phyloP scores from a whole-genome alignment of 495 filamentous ascomycete species.

The Aspergillus ostianus region DNA sequence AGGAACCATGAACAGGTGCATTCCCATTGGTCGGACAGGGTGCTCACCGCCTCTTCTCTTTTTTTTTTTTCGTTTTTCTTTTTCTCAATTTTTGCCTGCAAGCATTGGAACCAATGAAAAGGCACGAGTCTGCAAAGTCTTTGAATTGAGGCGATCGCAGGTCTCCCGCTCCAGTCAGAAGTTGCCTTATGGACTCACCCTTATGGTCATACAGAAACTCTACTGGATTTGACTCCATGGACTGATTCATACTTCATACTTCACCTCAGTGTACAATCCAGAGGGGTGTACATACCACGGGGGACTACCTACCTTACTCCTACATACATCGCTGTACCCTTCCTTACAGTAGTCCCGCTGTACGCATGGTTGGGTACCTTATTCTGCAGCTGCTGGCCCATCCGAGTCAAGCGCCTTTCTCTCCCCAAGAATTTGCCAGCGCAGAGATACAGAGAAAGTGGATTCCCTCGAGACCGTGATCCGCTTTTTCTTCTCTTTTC shows the following conservation, averaged over 20 bases:
- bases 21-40: constrained; percentile 28
- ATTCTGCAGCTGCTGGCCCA: constrained; percentile 18
- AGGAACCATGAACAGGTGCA: constrained; percentile 14
- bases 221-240: neutral
- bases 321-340: neutral
- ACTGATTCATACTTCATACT: too few relatives aligned
- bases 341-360: constrained; percentile 3
- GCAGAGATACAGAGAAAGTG: constrained; percentile 6
- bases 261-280: neutral
- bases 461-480: neutral
- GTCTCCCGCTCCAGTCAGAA: neutral
- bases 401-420: neutral
- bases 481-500: constrained; percentile 6
- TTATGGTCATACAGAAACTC: too few relatives aligned
- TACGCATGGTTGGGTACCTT: constrained; percentile 24
- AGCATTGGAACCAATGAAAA: neutral
- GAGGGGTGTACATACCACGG: neutral
- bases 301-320: neutral
- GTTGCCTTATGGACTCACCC: too few relatives aligned
- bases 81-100: constrained; percentile 9
- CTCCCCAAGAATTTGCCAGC: neutral
- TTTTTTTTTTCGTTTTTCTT: constrained; percentile 9
- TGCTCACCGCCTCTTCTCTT: constrained; percentile 42
- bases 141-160: constrained; percentile 1
- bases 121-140: neutral